Percentiles rank a stretch among this genome's conserved stretches.
These are phyloP conservation scores for Trichocladium antarcticum DNA, from an alignment of 495 filamentous ascomycete species.

Conservation along the genomic window DNA sequence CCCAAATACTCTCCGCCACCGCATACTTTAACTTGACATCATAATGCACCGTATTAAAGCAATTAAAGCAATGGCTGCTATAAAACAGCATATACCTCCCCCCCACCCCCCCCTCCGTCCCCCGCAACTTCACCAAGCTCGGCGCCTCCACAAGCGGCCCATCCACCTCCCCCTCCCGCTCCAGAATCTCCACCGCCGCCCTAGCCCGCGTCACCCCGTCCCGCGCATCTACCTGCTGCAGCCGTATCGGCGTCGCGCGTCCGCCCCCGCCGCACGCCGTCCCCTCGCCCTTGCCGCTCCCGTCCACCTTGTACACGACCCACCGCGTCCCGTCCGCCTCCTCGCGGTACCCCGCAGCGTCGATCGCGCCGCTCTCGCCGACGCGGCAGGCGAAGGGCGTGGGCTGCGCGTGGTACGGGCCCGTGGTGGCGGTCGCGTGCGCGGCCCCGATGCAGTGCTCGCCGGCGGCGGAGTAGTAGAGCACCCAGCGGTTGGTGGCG, in stretches of 20 bases:
- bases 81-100: constrained; percentile 51
- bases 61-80: constrained; percentile 44
- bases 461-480: constrained; percentile 44
- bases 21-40: constrained; percentile 44
- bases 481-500: constrained; percentile 38
- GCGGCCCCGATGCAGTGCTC: constrained; percentile 44
- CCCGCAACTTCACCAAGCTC: constrained; percentile 31
- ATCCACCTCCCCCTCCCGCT: constrained; percentile 38
- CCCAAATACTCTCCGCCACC: constrained; percentile 34
- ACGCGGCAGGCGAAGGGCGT: constrained; percentile 41
- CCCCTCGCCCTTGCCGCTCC: constrained; percentile 43
- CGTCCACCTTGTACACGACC: constrained; percentile 52
- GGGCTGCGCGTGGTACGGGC: constrained; percentile 39
- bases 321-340: constrained; percentile 38
- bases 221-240: constrained; percentile 39
- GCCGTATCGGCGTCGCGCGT: constrained; percentile 45
- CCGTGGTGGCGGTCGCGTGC: constrained; percentile 30
- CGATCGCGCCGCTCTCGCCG: constrained; percentile 46
- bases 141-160: constrained; percentile 54
- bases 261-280: constrained; percentile 23
- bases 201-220: constrained; percentile 45
- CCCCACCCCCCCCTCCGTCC: constrained; percentile 28
- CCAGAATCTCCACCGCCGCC: constrained; percentile 39
- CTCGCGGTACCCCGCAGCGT: constrained; percentile 44
- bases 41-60: constrained; percentile 37